Base-by-base conservation (phyloP, 495 filamentous ascomycete genomes). In the Neurospora intermedia region DNA sequence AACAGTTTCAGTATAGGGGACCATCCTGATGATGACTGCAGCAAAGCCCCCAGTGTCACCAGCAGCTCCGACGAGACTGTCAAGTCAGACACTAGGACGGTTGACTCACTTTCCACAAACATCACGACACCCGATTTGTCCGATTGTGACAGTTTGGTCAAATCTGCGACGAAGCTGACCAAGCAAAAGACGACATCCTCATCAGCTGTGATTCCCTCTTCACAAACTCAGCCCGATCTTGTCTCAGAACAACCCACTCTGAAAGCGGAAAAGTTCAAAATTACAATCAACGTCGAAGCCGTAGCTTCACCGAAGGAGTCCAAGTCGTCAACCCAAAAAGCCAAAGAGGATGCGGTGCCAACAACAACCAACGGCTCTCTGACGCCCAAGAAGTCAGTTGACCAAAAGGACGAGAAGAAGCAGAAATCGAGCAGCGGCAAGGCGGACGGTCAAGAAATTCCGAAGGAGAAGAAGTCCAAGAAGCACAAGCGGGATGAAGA, bases 21-120 rank as follows among this genome's bases (percentile, higher is more conserved):
- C 13, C 54, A 66, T 9, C 54, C 15, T 7, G 27, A 66, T 16
- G 16, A 38, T 16, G 15, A 66, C 54, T 35, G 23, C 27, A 66
- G 54, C 54, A 66, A 66, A 6, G 54, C 54, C 9, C 54, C 54
- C 4, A 66, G 54, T 16, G 54, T 66, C 27, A 18, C 71, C 41
- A 73, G 69, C 39, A 74, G 69, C 69, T 31, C 66, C 69, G 72
- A 73, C 62, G 71, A 72, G 10, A 38, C 45, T 9, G 43, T 48
- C 23, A 71, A 71, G 69, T 71, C 66, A 23, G 72, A 70, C 23
- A 45, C 35, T 9, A 59, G 35, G 35, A 35, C 27, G 18, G 43
- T 46, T 6, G 69, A 40, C 16, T 71, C 69, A 8, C 40, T 35
- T 66, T 71, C 16, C 18, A 71, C 69, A 27, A 73, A 72, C 16